These are phyloP conservation scores for Violaceomyces palustris DNA, from an alignment of 1,284 basidiomycete species.

Conservation along the genomic window DNA sequence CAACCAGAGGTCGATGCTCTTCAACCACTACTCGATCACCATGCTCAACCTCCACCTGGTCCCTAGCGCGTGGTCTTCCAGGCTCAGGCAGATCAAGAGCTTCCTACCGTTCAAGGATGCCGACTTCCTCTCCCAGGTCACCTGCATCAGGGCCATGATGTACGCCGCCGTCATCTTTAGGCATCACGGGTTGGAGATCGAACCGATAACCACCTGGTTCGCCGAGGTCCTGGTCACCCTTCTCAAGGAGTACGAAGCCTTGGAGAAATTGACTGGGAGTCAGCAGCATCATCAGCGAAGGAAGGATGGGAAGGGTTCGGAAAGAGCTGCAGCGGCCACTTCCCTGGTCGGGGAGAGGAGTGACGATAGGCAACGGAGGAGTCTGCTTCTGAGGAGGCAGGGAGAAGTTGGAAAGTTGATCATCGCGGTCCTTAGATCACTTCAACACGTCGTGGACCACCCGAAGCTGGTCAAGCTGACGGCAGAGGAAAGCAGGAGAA, in stretches of 20 bases:
- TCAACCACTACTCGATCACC: constrained; percentile 77
- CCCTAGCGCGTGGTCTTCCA: constrained; percentile 59
- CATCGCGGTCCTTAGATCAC: constrained; percentile 57
- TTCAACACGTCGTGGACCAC: constrained; percentile 63
- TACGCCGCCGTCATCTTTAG: constrained; percentile 67
- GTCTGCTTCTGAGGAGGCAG: constrained; percentile 10
- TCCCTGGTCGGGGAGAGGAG: no score
- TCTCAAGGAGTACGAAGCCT: constrained; percentile 59
- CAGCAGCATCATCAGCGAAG: constrained; percentile 16
- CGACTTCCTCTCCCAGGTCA: constrained; percentile 66
- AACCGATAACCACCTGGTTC: constrained; percentile 65
- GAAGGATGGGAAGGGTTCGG: no score
- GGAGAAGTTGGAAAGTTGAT: constrained; percentile 27
- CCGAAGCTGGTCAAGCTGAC: constrained; percentile 56
- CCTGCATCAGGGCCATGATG: constrained; percentile 72
- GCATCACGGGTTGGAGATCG: constrained; percentile 61
- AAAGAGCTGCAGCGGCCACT: no score
- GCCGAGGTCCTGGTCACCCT: constrained; percentile 63
- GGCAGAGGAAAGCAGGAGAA: neutral
- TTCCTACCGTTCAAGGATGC: constrained; percentile 68
- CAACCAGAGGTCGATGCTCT: constrained; percentile 71
- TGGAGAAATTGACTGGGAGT: constrained; percentile 27
- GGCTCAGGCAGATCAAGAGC: constrained; percentile 62
- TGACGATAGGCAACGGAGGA: neutral
- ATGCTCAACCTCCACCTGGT: constrained; percentile 73